phyloP scores from a whole-genome alignment of 441 rosid genomes.

The Melianthus villosus region DNA sequence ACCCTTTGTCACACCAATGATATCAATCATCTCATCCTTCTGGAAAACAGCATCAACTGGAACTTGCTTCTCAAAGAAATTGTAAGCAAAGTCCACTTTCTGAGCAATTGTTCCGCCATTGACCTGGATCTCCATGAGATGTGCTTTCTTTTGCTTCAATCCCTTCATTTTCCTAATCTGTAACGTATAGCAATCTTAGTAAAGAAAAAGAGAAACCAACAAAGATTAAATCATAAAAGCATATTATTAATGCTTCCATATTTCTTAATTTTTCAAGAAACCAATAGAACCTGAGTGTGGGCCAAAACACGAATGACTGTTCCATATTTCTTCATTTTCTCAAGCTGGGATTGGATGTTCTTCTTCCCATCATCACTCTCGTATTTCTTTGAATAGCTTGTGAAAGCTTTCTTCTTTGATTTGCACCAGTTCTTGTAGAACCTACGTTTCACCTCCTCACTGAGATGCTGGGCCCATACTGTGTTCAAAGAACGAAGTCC shows the following conservation, averaged over 20 bases:
- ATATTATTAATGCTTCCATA: neutral
- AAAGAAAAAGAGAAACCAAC: neutral
- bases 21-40: constrained; percentile 83
- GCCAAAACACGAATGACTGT: constrained; percentile 68
- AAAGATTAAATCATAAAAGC: too few species aligned
- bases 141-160: constrained; percentile 85
- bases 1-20: constrained; percentile 85
- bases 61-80: constrained; percentile 75
- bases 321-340: constrained; percentile 71
- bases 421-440: constrained; percentile 87
- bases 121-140: constrained; percentile 77
- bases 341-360: constrained; percentile 46
- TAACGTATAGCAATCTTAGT: neutral
- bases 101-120: constrained; percentile 71
- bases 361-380: constrained; percentile 70
- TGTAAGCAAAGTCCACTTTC: constrained; percentile 68
- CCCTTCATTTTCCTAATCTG: constrained; percentile 93
- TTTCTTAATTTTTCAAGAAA: neutral
- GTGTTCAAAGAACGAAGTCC: constrained; percentile 69
- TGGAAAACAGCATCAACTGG: constrained; percentile 71
- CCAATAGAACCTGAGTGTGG: constrained; percentile 51
- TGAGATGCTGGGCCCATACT: constrained; percentile 89
- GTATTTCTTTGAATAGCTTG: constrained; percentile 45
- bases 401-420: constrained; percentile 84
- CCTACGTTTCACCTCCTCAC: constrained; percentile 71